Base-by-base conservation (phyloP, 345 rosid species). In the Mercurialis annua region DNA sequence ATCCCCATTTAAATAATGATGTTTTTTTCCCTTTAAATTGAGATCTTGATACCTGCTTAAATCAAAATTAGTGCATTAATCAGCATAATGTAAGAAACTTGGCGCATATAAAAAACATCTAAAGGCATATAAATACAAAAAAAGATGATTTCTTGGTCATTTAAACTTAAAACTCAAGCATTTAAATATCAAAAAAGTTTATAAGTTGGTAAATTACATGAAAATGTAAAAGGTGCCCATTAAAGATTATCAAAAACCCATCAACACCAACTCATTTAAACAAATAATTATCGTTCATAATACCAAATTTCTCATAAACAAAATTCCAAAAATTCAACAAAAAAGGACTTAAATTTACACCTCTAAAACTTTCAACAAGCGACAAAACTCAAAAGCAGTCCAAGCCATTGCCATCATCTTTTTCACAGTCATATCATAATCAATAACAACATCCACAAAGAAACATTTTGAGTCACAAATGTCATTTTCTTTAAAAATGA, bases 1-100 rank as follows among this genome's bases (percentile, higher is more conserved):
- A 73, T 38, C 50, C 73, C 83, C 87, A 77, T 79, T 9, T 59
- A 40, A 30, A 27, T 47, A n/a, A 67, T 29, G 58, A 68, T 16
- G 10, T 33, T 20, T 62, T 34, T 31, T 33, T 18, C 53, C 62
- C 24, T 66, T 64, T 72, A n/a, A n/a, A 38, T 6, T 66, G 47
- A n/a, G 51, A 18, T 60, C 59, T 64, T 40, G 38, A 34, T 44
- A 59, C 52, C 81, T 80, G 53, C 23, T 36, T 21, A 16, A 30
- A 57, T 26, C 11, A 69, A 9, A 21, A 43, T 53, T 23, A 16
- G 14, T 30, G 46, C 16, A 40, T 42, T 66, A 42, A 53, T 53
- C 27, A 3, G 14, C 36, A 30, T 26, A 38, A 40, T 33, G 31
- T 27, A 68, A 49, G 50, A 48, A 11, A 47, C 12, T 66, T 38